Percentiles rank a stretch among this genome's conserved stretches.
Evolutionary conservation across 192 early-diverging fungal genomes (phyloP).

Genomic region (Dissophora ornata): DNA sequence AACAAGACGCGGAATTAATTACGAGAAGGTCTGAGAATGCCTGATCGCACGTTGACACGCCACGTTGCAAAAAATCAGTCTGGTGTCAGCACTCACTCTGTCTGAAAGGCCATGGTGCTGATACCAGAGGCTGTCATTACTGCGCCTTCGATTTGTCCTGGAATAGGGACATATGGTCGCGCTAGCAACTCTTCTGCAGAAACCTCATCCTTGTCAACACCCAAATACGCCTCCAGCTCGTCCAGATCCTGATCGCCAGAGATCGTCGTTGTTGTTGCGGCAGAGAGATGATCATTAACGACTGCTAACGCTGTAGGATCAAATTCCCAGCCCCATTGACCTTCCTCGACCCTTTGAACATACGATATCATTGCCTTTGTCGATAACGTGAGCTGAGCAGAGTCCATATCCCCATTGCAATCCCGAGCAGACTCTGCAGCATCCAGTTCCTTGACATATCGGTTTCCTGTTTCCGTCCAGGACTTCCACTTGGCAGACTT

Average conservation of each 20-base stretch:
- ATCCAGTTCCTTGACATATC: slow-evolving; percentile 17
- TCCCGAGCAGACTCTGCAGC: background rate
- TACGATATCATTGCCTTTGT: slow-evolving; percentile 36
- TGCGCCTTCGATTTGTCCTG: slow-evolving; percentile 12
- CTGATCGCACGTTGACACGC: background rate
- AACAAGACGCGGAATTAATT: no score
- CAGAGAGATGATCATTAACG: no score
- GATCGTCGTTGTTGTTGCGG: background rate
- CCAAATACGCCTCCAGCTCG: slow-evolving; percentile 40
- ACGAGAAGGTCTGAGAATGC: background rate
- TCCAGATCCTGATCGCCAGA: slow-evolving; percentile 47
- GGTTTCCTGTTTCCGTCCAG: slow-evolving; percentile 52
- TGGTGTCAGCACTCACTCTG: slow-evolving; percentile 32
- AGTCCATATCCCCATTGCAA: slow-evolving; percentile 9
- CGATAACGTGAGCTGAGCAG: slow-evolving; percentile 13
- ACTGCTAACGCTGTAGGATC: slow-evolving; percentile 8
- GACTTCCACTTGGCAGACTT: slow-evolving; percentile 59
- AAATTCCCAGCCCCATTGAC: slow-evolving; percentile 47
- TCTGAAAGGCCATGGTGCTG: slow-evolving; percentile 53
- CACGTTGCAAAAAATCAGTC: no score
- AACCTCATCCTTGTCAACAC: slow-evolving; percentile 40
- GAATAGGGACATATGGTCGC: slow-evolving; percentile 33
- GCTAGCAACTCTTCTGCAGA: slow-evolving; percentile 46
- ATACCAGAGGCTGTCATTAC: slow-evolving; percentile 48
- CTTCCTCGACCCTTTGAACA: slow-evolving; percentile 38